Base-by-base conservation (phyloP, 192 early-diverging fungal genomes). In the Entomortierella parvispora region DNA sequence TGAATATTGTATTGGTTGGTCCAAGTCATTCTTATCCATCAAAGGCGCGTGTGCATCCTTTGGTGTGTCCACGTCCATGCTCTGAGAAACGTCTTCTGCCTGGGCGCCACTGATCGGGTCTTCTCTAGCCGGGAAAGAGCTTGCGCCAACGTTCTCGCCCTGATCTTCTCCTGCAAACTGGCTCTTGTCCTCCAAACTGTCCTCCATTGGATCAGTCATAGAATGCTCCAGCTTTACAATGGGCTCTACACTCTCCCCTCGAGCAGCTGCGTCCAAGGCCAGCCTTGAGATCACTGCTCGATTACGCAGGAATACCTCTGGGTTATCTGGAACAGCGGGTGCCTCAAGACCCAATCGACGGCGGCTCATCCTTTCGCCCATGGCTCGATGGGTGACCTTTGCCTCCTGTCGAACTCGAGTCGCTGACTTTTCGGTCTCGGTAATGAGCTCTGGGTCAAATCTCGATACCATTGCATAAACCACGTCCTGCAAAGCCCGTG, bases 301-400 rank as follows among this genome's bases (percentile, higher is more conserved):
- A 49, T 64, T 68, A 15, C 74, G 51, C 23, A 77, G 65, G 17
- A 46, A 62, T 17, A 64, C 29, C 46, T 77, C 74, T 23, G 74
- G 74, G 20, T 77, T 53, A 25, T 77, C 74, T 12, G 66, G 49
- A 0, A 77, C 74, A 28, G 74, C 74, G 2, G 49, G 42, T 6
- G 74, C 74, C 51, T 77, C 74, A 18, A 77, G 74, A 2, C 74
- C 74, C 11, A 77, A 53, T 42, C 47, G 44, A 31, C 74, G 74
- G 25, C 74, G 74, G 34, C 65, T 68, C 4, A 63, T 64, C 9
- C 74, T 59, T 45, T 68, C 74, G 15, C 74, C 74, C 11, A 62
- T 65, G 0, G 47, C 37, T 32, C 47, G 62, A 20, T 77, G 65
- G 4, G 58, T 65, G 7, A 47, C 42, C 20, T 64, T 77, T 18